Evolutionary conservation across 306 rosid genomes (phyloP).

Genomic region (Luffa aegyptiaca): DNA sequence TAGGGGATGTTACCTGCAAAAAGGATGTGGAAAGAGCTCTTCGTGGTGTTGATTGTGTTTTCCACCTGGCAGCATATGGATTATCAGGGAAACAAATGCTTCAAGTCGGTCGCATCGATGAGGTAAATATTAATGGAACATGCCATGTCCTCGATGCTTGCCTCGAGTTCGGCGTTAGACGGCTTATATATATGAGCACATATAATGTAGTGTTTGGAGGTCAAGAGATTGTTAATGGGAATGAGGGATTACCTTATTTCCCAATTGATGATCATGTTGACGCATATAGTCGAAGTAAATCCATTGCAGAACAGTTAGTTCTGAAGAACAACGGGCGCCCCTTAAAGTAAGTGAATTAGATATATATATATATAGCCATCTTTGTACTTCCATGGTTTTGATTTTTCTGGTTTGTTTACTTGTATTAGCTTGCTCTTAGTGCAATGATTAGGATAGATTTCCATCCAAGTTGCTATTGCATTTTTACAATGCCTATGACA

Average conservation of each 20-base stretch:
- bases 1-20: slow-evolving; percentile 58
- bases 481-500: not conserved
- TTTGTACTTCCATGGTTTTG: not conserved
- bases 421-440: not conserved
- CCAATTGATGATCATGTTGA: slow-evolving; percentile 70
- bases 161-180: slow-evolving; percentile 40
- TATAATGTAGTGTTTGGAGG: slow-evolving; percentile 82
- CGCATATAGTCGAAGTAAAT: slow-evolving; percentile 74
- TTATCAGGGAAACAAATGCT: slow-evolving; percentile 95
- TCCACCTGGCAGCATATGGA: slow-evolving; percentile 80
- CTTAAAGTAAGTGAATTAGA: slow-evolving; percentile 27
- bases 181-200: slow-evolving; percentile 86
- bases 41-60: slow-evolving; percentile 69
- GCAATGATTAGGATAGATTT: not conserved
- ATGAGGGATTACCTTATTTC: slow-evolving; percentile 65
- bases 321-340: slow-evolving; percentile 66
- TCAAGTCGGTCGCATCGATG: slow-evolving; percentile 64
- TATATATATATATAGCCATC: not conserved
- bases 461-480: not conserved
- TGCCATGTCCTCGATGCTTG: slow-evolving; percentile 70
- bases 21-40: slow-evolving; percentile 61
- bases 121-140: slow-evolving; percentile 78
- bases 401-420: not conserved
- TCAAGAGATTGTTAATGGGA: slow-evolving; percentile 54
- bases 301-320: slow-evolving; percentile 86